Evolutionary conservation across 495 filamentous ascomycete genomes (phyloP).

Genomic region (Daldinia grandis): DNA sequence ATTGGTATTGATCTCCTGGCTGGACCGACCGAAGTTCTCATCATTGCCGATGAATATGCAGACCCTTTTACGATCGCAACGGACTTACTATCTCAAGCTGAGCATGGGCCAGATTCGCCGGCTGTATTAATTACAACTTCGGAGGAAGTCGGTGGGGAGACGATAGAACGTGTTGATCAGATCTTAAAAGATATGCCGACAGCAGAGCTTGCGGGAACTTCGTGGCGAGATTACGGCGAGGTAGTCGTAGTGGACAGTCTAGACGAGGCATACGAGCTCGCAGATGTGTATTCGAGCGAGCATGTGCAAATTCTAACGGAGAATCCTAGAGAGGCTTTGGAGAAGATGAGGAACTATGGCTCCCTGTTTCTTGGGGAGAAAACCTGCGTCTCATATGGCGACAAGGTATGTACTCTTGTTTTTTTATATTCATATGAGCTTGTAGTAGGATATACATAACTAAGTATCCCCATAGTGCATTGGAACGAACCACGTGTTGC

Average conservation of each 20-base stretch:
- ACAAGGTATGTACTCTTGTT: constrained; percentile 48
- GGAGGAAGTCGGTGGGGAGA: constrained; percentile 50
- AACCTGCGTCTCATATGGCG: constrained; percentile 63
- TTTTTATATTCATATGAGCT: not conserved
- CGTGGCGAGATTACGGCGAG: constrained; percentile 60
- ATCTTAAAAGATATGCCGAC: constrained; percentile 56
- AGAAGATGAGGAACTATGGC: constrained; percentile 62
- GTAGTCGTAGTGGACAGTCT: constrained; percentile 54
- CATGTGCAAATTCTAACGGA: constrained; percentile 64
- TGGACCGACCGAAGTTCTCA: constrained; percentile 64
- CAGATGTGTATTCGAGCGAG: constrained; percentile 61
- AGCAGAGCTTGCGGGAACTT: constrained; percentile 51
- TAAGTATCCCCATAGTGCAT: constrained; percentile 48
- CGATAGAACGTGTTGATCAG: constrained; percentile 51
- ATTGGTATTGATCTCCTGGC: constrained; percentile 64
- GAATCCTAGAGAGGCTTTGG: constrained; percentile 57
- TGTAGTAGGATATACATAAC: not conserved
- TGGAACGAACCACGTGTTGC: constrained; percentile 64
- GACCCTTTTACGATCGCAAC: constrained; percentile 62
- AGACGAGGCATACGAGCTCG: constrained; percentile 59
- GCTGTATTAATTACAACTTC: constrained; percentile 60
- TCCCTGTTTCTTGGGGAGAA: constrained; percentile 63
- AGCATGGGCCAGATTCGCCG: constrained; percentile 63
- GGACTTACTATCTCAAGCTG: constrained; percentile 61
- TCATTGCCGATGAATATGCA: constrained; percentile 59